Base-by-base conservation (phyloP, 139 green algal species). In the Coelastrella sp. region DNA sequence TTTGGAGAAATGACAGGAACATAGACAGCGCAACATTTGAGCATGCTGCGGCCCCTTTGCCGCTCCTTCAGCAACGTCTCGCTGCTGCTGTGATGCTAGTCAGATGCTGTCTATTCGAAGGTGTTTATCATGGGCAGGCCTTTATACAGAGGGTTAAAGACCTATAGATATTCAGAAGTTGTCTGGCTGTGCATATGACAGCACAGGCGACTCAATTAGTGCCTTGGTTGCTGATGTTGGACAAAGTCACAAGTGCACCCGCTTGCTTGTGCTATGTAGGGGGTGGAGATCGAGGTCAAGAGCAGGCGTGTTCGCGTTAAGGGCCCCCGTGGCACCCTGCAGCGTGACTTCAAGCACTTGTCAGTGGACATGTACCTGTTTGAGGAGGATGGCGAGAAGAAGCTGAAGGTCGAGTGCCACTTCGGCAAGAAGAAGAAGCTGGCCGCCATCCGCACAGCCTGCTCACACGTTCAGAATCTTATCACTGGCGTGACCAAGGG, bases 361-460 rank as follows among this genome's bases (percentile, higher is more conserved):
- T 85, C 88, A 19, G 89, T 96, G n/a, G 95, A 98, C 91, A 94
- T 98, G 93, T 98, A 92, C 91, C 90, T 98, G 37, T 82, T 87
- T 21, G 89, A 96, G 83, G 81, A 96, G 85, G 90, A 97, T 40
- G 94, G 94, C 43, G 34, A 88, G 85, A 96, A 96, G 93, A 86
- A 81, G 71, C 86, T 94, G 15, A 88, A 90, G 66, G 66, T 79
- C 45, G 96, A 98, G 85, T 94, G 88, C 87, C 94, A 97, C 88
- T 98, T 98, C 82, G 92, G 94, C 87, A 95, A 92, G 88, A 89
- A 94, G 77, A 99, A 99, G 93, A 63, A 75, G n/a, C 90, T 99
- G 59, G 94, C 97, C 6, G 91, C 94, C 67, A 96, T 99, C 87
- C 94, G 98, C 85, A 99, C 98, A 17, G 87, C 88, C 74, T 89